Evolutionary conservation across 345 rosid genomes (phyloP), one percentile per base, ranked within the genome.

Genomic region (Pistacia vera): DNA sequence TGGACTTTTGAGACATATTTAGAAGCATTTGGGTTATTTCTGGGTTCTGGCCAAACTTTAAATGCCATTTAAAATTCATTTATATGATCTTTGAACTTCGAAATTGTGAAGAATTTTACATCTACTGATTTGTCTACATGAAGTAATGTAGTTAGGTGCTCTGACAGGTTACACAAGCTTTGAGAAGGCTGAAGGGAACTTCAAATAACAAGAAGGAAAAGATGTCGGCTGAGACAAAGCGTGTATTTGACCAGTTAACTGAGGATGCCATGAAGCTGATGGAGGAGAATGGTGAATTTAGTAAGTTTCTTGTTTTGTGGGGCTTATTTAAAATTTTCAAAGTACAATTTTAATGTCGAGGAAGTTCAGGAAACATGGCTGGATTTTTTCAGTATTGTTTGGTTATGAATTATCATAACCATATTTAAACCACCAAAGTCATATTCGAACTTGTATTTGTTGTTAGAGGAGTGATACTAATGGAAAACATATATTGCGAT

Each of bases 241-340:
- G 4, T 63, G 78, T 91, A n/a, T 97, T 97, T 86, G 98, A 97
- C 84, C 93, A 90, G 88, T 91, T 97, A 79, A 97, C 99, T 63
- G 99, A 97, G 82, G 97, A 94, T 88, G 93, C 99, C 33, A 84
- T 86, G 87, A 91, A 77, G 80, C 84, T 97, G 75, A 84, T 94
- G 86, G 91, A 87, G 78, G 83, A 72, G 67, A 72, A 91, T 73
- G 99, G 99, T 61, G 98, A 97, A 72, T 91, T 85, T 83, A 81
- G 99, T 96, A 86, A 92, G 95, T 87, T 57, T 80, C 22, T 38
- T 70, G 11, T 77, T 72, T 64, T 28, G 2, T 22, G 51, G 28
- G 64, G 9, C 48, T 11, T 70, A 2, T 3, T n/a, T 14, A 36
- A 63, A 11, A 36, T 13, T 71, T 22, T 28, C 12, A 20, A 71